Evolutionary conservation across 768 basidiomycete genomes (phyloP).

Genomic region (Pholiota conissans): DNA sequence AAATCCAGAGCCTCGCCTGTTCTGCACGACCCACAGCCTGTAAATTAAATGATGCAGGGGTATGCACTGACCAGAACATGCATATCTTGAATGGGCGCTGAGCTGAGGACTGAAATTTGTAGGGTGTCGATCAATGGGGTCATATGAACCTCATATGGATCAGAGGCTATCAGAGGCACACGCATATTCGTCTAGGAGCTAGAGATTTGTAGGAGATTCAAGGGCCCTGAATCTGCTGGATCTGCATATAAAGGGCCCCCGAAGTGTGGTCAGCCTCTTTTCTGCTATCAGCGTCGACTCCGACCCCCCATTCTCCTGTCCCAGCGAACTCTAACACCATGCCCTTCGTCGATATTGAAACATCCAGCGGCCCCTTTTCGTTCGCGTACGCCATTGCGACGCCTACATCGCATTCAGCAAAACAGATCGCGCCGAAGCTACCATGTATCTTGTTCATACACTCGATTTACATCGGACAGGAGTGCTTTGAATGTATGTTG

Average conservation of each 20-base stretch:
- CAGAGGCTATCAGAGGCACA: too few relatives aligned
- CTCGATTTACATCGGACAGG: conserved; percentile 30
- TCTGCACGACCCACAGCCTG: too few relatives aligned
- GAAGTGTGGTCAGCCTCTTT: not conserved
- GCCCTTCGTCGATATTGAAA: conserved; percentile 30
- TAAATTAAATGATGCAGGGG: too few relatives aligned
- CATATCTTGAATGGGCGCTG: too few relatives aligned
- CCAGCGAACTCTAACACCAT: conserved; percentile 16
- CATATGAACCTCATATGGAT: not conserved
- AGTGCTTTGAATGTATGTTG: conserved; percentile 35
- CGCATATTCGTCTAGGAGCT: too few relatives aligned
- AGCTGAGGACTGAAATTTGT: not conserved
- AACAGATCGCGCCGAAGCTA: conserved; percentile 30
- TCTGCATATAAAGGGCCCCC: not conserved
- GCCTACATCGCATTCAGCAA: conserved; percentile 28
- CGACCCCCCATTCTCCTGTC: not conserved
- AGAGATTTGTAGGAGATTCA: not conserved
- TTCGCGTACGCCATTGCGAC: conserved; percentile 38
- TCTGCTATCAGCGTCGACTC: not conserved
- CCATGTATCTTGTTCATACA: conserved; percentile 40
- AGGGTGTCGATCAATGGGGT: not conserved
- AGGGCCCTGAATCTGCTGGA: not conserved
- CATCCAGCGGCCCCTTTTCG: conserved; percentile 27
- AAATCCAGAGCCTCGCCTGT: too few relatives aligned
- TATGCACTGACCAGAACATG: too few relatives aligned